Conservation (phyloP, 306 rosid species). For the Cicer arietinum region DNA sequence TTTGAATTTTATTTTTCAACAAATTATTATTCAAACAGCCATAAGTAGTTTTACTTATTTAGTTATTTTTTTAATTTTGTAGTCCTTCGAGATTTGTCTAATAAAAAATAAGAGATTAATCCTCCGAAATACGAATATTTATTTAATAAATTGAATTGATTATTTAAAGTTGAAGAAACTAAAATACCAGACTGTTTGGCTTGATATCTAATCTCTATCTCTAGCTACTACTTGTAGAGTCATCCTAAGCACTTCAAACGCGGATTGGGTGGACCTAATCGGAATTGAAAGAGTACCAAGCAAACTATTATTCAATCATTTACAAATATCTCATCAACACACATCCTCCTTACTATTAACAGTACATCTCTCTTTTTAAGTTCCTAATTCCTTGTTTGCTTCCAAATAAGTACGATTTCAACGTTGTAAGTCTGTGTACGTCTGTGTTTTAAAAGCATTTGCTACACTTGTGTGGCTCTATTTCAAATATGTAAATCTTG, state of each 20-base stretch:
- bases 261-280: constrained; percentile 26
- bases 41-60: too few relatives aligned
- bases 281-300: background rate
- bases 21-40: too few relatives aligned
- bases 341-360: background rate
- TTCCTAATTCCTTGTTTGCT: background rate
- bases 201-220: background rate
- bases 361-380: background rate
- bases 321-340: background rate
- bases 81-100: too few relatives aligned
- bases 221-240: background rate
- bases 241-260: background rate
- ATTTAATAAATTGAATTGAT: too few relatives aligned
- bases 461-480: background rate
- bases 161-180: too few relatives aligned
- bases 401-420: background rate
- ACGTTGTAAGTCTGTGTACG: background rate
- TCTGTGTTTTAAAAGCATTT: background rate
- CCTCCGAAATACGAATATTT: too few relatives aligned
- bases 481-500: too few relatives aligned
- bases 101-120: too few relatives aligned
- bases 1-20: too few relatives aligned
- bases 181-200: background rate
- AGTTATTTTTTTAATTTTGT: too few relatives aligned
- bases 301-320: background rate